Conservation (phyloP, 352 stramenopile genomes). For the Globisporangium abappressorium region DNA sequence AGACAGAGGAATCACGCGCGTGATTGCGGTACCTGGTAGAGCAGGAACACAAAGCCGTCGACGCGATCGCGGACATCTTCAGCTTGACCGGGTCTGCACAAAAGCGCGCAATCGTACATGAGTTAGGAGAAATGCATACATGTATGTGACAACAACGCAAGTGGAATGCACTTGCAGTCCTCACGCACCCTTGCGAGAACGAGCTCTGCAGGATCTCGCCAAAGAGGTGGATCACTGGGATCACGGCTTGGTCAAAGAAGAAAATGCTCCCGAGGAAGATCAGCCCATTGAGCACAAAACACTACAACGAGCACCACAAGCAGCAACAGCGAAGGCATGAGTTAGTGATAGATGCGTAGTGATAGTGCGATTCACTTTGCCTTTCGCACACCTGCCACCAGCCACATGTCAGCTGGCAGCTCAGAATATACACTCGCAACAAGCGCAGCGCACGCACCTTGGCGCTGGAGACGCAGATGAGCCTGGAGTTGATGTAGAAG, state of each 20-base stretch:
- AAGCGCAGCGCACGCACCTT: constrained; percentile 36
- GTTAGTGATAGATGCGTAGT: background rate
- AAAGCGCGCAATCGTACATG: background rate
- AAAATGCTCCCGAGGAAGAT: constrained; percentile 90
- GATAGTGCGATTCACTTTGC: background rate
- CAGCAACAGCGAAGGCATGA: background rate
- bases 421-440: background rate
- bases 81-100: constrained; percentile 42
- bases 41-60: constrained; percentile 79
- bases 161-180: background rate
- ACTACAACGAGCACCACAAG: constrained; percentile 27
- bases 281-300: constrained; percentile 86
- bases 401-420: too few relatives aligned
- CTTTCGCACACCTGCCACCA: too few relatives aligned
- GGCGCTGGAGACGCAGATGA: constrained; percentile 82
- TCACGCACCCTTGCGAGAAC: constrained; percentile 55
- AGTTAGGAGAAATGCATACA: background rate
- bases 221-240: constrained; percentile 87
- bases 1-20: background rate
- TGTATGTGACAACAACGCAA: background rate
- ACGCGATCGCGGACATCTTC: constrained; percentile 75
- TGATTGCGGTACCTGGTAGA: constrained; percentile 62
- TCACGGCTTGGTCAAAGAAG: constrained; percentile 84
- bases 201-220: constrained; percentile 73
- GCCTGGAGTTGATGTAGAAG: constrained; percentile 82